A percentile compares a stretch with the other conserved stretches of the same genome.
Conservation (phyloP, 2,329 filamentous ascomycete genomes). For the Cadophora luteo-olivacea region DNA sequence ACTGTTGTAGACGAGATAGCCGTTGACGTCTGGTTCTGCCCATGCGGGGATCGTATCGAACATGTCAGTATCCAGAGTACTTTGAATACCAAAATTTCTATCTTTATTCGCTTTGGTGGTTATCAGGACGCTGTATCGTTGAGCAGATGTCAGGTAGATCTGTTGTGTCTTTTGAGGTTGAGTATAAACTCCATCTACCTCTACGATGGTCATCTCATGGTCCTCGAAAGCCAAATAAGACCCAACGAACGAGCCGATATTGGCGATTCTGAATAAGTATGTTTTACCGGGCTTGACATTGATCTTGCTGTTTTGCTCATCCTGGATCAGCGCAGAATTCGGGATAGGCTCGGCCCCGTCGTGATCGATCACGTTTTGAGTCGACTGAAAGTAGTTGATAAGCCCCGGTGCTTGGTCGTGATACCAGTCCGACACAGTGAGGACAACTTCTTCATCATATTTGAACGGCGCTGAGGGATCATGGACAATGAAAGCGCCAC, state of each 20-base stretch:
- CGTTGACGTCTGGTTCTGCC: constrained; percentile 70
- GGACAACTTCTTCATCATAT: constrained; percentile 63
- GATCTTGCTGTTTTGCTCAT: constrained; percentile 32
- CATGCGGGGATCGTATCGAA: constrained; percentile 67
- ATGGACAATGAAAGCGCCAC: constrained; percentile 66
- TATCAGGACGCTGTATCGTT: constrained; percentile 54
- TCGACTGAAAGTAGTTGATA: constrained; percentile 39
- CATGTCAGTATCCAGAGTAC: constrained; percentile 55
- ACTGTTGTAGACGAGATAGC: constrained; percentile 63
- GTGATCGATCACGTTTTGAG: constrained; percentile 40
- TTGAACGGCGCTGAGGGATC: constrained; percentile 61
- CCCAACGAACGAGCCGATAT: constrained; percentile 28
- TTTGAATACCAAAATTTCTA: constrained; percentile 31
- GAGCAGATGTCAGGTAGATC: constrained; percentile 53
- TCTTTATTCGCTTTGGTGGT: constrained; percentile 50
- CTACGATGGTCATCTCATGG: constrained; percentile 51
- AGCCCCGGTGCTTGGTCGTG: constrained; percentile 47
- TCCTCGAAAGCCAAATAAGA: constrained; percentile 28
- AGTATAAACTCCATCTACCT: constrained; percentile 54
- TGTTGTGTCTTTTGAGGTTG: constrained; percentile 46
- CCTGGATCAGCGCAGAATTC: constrained; percentile 27
- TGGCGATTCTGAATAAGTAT: constrained; percentile 33
- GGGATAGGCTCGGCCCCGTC: constrained; percentile 30
- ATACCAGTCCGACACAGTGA: constrained; percentile 65
- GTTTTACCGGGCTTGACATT: constrained; percentile 26